A percentile compares a stretch with the other conserved stretches of the same genome.
These are phyloP conservation scores for Phytopythium sindhum DNA, from an alignment of 352 stramenopile species.

Conservation along the genomic window DNA sequence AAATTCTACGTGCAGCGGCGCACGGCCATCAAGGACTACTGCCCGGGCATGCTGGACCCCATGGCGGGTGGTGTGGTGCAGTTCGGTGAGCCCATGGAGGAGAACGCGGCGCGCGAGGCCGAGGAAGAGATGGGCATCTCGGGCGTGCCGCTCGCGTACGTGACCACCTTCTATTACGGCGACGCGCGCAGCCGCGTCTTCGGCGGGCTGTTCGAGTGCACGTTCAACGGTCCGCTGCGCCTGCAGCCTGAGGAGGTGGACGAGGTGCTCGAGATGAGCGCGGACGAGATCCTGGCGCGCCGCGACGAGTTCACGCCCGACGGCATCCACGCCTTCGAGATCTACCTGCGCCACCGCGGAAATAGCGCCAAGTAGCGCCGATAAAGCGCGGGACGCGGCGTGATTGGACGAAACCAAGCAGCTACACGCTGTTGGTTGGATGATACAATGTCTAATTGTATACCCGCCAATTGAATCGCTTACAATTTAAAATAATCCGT, in stretches of 20 bases:
- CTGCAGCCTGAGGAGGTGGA: constrained; percentile 78
- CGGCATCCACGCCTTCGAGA: constrained; percentile 74
- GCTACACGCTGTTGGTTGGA: not conserved
- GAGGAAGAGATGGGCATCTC: constrained; percentile 84
- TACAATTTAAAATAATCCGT: not conserved
- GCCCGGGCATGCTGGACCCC: constrained; percentile 76
- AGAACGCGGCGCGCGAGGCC: constrained; percentile 67
- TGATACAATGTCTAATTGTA: not conserved
- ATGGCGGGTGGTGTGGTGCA: constrained; percentile 83
- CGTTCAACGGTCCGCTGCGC: constrained; percentile 57
- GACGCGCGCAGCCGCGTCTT: constrained; percentile 64
- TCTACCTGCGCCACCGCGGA: constrained; percentile 38
- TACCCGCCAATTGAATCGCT: not conserved
- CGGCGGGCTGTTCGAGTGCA: constrained; percentile 77
- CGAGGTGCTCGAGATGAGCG: constrained; percentile 71
- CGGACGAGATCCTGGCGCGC: constrained; percentile 61
- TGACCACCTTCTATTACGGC: constrained; percentile 69
- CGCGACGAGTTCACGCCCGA: constrained; percentile 73
- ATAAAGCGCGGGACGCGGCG: not conserved
- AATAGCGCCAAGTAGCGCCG: not conserved
- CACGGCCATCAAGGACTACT: constrained; percentile 89
- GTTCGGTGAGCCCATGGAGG: constrained; percentile 63
- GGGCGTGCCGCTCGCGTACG: constrained; percentile 42
- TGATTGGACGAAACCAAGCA: not conserved
- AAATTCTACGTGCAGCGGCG: constrained; percentile 82